These are phyloP conservation scores for Chaetomiaceae sp. DNA, from an alignment of 2,329 filamentous ascomycete genomes.

Conservation along the genomic window DNA sequence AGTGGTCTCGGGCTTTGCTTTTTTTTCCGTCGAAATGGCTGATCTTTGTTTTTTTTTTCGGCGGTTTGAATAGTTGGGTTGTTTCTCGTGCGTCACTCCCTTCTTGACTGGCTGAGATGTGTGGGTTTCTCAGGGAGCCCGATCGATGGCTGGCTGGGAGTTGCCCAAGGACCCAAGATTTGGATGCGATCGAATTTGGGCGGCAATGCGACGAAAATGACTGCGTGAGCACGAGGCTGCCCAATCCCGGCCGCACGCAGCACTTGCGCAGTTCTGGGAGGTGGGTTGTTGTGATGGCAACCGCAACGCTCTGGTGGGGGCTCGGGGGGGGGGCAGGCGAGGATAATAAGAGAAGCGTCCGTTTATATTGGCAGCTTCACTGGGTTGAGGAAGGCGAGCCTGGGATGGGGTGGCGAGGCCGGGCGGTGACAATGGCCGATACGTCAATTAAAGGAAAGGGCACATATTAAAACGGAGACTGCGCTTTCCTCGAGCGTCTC, in stretches of 20 bases:
- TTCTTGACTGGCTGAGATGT: slow-evolving; percentile 2
- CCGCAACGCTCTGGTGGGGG: not conserved
- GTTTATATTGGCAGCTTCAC: slow-evolving; percentile 17
- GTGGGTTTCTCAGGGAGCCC: not conserved
- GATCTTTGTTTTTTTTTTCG: slow-evolving; percentile 4
- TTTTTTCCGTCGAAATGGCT: slow-evolving; percentile 2
- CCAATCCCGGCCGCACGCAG: slow-evolving; percentile 10
- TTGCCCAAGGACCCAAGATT: slow-evolving; percentile 4
- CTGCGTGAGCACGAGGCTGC: slow-evolving; percentile 10
- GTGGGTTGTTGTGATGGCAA: slow-evolving; percentile 4
- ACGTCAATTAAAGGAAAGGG: slow-evolving; percentile 23
- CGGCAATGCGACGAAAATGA: slow-evolving; percentile 12
- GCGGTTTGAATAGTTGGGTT: too few species aligned
- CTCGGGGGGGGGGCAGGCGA: slow-evolving; percentile 4
- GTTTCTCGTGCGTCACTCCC: not conserved
- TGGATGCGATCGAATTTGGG: slow-evolving; percentile 10
- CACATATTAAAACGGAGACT: slow-evolving; percentile 18
- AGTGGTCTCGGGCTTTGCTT: slow-evolving; percentile 1
- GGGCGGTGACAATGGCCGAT: slow-evolving; percentile 19
- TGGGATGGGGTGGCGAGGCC: slow-evolving; percentile 20
- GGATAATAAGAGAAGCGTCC: slow-evolving; percentile 16
- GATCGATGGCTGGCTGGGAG: slow-evolving; percentile 2
- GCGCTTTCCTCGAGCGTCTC: slow-evolving; percentile 16
- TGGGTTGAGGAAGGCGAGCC: slow-evolving; percentile 4
- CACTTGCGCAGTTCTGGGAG: slow-evolving; percentile 4